Percentiles rank a stretch among this genome's conserved stretches.
Conservation (phyloP, 2,329 filamentous ascomycete species). For the Aspergillus sp. region DNA sequence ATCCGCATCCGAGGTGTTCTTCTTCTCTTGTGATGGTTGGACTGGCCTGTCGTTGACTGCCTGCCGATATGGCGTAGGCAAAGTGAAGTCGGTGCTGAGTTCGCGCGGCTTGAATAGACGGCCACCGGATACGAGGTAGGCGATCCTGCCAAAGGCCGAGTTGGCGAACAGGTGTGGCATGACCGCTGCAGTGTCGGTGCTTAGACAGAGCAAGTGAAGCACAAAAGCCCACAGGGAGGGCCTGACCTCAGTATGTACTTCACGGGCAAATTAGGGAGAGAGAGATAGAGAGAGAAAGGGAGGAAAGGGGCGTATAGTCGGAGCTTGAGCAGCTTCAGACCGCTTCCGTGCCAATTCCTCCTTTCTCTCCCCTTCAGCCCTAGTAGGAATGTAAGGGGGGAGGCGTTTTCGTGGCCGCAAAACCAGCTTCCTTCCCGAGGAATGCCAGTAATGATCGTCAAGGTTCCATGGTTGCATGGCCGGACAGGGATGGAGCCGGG, state of each 20-base stretch:
- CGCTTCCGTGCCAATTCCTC: not conserved
- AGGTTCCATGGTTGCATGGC: not conserved
- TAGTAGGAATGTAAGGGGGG: not conserved
- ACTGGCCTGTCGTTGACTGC: not conserved
- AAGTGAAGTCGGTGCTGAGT: not conserved
- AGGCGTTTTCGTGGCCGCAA: not conserved
- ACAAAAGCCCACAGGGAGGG: no score
- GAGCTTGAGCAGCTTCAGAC: not conserved
- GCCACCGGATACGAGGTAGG: not conserved
- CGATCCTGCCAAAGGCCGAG: not conserved
- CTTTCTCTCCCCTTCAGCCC: not conserved
- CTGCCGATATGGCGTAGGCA: not conserved
- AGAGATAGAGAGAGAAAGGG: no score
- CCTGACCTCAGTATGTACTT: no score
- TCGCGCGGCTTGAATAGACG: not conserved
- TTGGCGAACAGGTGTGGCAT: not conserved
- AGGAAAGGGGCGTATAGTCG: no score
- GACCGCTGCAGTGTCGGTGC: not conserved
- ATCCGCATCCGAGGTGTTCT: not conserved
- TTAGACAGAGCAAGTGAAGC: no score
- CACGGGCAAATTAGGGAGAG: no score
- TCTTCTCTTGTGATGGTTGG: not conserved
- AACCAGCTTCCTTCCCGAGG: not conserved
- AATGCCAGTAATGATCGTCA: not conserved
- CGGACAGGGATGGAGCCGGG: not conserved